phyloP scores from a whole-genome alignment of 352 stramenopile genomes.

The Nothophytophthora sp. region DNA sequence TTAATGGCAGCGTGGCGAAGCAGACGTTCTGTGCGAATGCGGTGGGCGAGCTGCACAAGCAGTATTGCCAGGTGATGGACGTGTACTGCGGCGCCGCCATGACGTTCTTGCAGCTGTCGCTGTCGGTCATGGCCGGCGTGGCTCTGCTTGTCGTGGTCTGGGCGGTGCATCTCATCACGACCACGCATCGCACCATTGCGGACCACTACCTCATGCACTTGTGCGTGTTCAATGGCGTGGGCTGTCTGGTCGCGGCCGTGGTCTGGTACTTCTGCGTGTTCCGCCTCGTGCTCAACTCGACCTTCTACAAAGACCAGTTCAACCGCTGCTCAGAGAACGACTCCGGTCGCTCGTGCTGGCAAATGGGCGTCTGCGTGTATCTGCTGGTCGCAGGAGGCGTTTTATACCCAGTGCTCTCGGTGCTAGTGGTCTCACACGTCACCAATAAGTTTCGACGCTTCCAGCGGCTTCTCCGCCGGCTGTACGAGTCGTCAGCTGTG shows the following conservation, averaged over 20 bases:
- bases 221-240: conserved; percentile 60
- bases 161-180: conserved; percentile 52
- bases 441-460: conserved; percentile 66
- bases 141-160: conserved; percentile 52
- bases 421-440: conserved; percentile 62
- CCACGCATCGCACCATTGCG: conserved; percentile 54
- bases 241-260: conserved; percentile 39
- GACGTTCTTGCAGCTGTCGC: conserved; percentile 54
- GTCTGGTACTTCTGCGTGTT: conserved; percentile 80
- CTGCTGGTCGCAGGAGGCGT: conserved; percentile 49
- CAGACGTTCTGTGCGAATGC: conserved; percentile 47
- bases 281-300: conserved; percentile 55
- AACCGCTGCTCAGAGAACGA: conserved; percentile 69
- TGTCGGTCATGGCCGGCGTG: conserved; percentile 52
- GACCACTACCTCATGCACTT: conserved; percentile 77
- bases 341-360: conserved; percentile 62
- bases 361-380: conserved; percentile 67
- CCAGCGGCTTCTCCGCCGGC: conserved; percentile 37
- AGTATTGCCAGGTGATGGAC: conserved; percentile 73
- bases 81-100: conserved; percentile 71
- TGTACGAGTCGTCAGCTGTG: conserved; percentile 58
- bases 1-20: conserved; percentile 22
- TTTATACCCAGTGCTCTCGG: conserved; percentile 58
- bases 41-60: conserved; percentile 66
- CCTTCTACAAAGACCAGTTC: conserved; percentile 84